Base-by-base conservation (phyloP, 495 filamentous ascomycete genomes). In the Penicillium daleae region DNA sequence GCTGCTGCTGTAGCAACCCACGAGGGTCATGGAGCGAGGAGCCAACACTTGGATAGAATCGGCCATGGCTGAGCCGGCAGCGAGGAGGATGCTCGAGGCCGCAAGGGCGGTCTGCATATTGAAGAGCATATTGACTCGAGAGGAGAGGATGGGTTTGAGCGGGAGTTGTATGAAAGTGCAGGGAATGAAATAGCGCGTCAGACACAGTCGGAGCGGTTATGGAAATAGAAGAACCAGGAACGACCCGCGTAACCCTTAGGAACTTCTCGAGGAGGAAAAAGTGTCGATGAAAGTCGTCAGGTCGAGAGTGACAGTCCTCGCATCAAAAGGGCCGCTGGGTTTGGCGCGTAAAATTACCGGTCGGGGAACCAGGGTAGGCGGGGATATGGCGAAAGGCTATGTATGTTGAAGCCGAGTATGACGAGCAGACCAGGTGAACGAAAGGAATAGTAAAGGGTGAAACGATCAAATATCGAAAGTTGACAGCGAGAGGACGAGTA, bases 231-330 rank as follows among this genome's bases (percentile, higher is more conserved):
- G 60, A 66, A 70, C 35, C 63, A 75, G 79, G 74, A 71, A 82
- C 79, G 79, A 73, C 79, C 79, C 32, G 79, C 79, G 79, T 79
- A 73, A 73, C 74, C 79, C 75, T 78, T 69, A 53, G 29, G 55
- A 71, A 66, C 66, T 66, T 72, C 61, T 56, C 19, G 48, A 40
- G 35, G 15, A 58, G 48, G 29, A 15, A 58, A 46, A 32, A 12
- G 58, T 57, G 48, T 15, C 33, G 55, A 60, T 46, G 19, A 37
- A 50, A n/a, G 57, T 58, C 57, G 66, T 52, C 51, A 40, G 5
- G 60, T 42, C 21, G 57, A 27, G 21, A 33, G 33, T 44, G 21
- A 26, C 13, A 29, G 3, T 21, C 46, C 50, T 29, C 31, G 21
- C 31, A 50, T 35, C 57, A 40, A 31, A 44, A 29, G 12, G 22